phyloP scores from a whole-genome alignment of 495 filamentous ascomycete species.

The Podospora anserina region DNA sequence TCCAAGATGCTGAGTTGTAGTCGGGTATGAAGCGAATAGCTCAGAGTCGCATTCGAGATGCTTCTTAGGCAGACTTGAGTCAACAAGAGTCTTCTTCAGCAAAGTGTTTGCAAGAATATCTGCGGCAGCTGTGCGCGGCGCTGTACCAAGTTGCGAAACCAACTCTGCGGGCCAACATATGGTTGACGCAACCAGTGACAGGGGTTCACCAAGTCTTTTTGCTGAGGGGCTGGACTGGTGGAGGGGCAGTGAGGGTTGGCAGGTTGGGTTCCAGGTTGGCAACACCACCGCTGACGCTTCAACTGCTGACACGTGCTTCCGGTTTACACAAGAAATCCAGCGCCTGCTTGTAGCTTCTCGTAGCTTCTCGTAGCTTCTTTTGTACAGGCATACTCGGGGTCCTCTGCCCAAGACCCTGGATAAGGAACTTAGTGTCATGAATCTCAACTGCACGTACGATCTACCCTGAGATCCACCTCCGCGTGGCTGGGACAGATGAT shows the following conservation, averaged over 20 bases:
- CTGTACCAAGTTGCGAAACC: conserved; percentile 18
- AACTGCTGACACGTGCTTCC: conserved; percentile 20
- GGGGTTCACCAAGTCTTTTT: conserved; percentile 6
- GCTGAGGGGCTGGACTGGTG: not conserved
- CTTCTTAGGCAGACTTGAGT: not conserved
- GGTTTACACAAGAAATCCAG: not conserved
- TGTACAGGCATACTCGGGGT: not conserved
- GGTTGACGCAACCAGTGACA: conserved; percentile 12
- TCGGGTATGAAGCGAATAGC: not conserved
- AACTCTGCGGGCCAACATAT: conserved; percentile 10
- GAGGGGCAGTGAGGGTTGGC: conserved; percentile 10
- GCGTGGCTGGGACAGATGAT: conserved; percentile 2
- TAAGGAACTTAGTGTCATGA: not conserved
- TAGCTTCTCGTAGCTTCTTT: not conserved
- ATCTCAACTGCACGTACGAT: not conserved
- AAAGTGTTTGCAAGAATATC: conserved; percentile 10
- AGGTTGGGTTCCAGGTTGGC: not conserved
- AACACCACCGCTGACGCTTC: conserved; percentile 7
- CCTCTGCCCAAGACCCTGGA: not conserved
- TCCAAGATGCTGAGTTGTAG: not conserved
- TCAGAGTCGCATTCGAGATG: not conserved
- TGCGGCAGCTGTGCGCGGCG: conserved; percentile 18
- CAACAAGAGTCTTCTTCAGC: not conserved
- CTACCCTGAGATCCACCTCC: not conserved
- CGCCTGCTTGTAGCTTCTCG: not conserved